These are phyloP conservation scores for Oldenlandia corymbosa DNA, from an alignment of 257 asterid genomes.

Conservation along the genomic window DNA sequence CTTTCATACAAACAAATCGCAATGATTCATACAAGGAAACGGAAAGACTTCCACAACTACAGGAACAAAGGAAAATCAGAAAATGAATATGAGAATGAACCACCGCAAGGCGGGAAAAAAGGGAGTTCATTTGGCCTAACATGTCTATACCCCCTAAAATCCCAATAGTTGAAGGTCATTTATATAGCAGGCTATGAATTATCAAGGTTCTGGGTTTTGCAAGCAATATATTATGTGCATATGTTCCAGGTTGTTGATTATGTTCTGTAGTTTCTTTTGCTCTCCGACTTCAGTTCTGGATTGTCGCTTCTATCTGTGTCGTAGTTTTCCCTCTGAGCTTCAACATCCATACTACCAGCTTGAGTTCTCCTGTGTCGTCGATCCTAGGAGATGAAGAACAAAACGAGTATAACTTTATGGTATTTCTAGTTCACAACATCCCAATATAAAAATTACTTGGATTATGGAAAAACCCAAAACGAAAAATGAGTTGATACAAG, in stretches of 20 bases:
- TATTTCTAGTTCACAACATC: too few species aligned
- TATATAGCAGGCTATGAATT: background rate
- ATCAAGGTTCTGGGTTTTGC: conserved; percentile 10
- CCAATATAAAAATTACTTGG: too few species aligned
- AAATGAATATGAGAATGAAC: conserved; percentile 3
- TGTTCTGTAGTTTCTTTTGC: conserved; percentile 28
- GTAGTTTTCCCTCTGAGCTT: conserved; percentile 43
- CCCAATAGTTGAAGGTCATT: conserved; percentile 9
- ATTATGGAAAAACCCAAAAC: too few species aligned
- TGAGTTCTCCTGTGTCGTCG: conserved; percentile 74
- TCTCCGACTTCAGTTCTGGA: conserved; percentile 46
- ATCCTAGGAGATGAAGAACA: conserved; percentile 39
- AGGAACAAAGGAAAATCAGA: background rate
- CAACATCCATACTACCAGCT: conserved; percentile 59
- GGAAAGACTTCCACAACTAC: conserved; percentile 1
- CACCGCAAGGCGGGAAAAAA: background rate
- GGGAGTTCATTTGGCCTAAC: conserved; percentile 15
- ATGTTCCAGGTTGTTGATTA: conserved; percentile 1
- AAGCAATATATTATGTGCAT: conserved; percentile 15
- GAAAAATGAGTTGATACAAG: background rate
- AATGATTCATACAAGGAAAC: background rate
- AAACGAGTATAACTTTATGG: too few species aligned
- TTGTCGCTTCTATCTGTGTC: conserved; percentile 81
- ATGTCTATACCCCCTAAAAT: conserved; percentile 19
- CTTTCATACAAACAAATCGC: conserved; percentile 21